Conservation (phyloP, 139 green algal species). For the Eudorina sp. region DNA sequence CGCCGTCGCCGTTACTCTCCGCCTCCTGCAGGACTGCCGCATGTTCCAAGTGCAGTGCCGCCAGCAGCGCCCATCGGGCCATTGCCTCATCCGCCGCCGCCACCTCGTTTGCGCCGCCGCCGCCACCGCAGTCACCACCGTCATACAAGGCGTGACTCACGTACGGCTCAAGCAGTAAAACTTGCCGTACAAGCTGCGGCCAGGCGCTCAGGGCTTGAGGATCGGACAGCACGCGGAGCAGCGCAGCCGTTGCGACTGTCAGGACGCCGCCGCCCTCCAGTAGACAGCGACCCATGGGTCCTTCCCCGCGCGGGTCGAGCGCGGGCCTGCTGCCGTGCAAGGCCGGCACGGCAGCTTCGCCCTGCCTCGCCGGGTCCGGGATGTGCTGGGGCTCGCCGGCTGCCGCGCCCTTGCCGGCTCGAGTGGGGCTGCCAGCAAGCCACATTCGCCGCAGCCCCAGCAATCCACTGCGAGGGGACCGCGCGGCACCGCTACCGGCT, state of each 20-base stretch:
- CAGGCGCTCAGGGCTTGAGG: not conserved
- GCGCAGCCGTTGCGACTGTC: not conserved
- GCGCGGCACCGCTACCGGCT: no score
- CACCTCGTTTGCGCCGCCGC: not conserved
- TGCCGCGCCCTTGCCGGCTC: not conserved
- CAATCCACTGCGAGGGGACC: no score
- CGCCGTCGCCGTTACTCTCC: not conserved
- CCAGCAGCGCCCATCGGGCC: conserved; percentile 6
- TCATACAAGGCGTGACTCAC: not conserved
- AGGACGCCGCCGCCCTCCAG: not conserved
- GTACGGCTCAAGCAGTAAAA: conserved; percentile 28
- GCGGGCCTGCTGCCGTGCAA: not conserved
- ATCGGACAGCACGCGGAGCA: not conserved
- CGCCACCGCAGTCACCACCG: conserved; percentile 5
- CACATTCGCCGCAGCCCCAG: no score
- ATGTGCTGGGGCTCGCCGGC: not conserved
- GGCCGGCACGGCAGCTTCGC: no score
- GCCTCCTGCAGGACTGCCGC: not conserved
- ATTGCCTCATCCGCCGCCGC: not conserved
- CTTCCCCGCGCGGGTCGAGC: not conserved
- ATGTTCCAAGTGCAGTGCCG: conserved; percentile 31
- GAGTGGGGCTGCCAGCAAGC: not conserved
- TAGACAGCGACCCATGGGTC: conserved; percentile 26
- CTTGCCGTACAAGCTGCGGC: conserved; percentile 11
- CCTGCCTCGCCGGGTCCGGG: no score